Evolutionary conservation across 2,329 filamentous ascomycete species (phyloP), one percentile per base, ranked within the genome.

Genomic region (Nemania sp.): DNA sequence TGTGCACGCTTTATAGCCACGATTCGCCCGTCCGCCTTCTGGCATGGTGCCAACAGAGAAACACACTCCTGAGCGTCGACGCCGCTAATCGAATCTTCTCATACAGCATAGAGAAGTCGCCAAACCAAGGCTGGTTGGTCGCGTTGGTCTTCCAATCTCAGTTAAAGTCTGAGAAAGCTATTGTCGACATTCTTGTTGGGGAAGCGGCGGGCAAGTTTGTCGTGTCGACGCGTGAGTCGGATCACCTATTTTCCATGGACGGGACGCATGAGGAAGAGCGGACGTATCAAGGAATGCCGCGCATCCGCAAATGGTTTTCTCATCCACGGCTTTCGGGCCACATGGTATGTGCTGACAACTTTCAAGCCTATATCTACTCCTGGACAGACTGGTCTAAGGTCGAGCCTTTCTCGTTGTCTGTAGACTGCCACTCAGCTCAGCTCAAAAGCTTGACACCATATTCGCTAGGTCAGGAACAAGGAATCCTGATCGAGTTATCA

Each of bases 201-300:
- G 53, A 56, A 17, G 35, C n/a, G 1, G 20, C 32, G 5, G 45
- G 53, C 2, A 29, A 49, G 5, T 56, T 48, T n/a, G n/a, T 56
- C 9, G 35, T 56, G 1, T n/a, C n/a, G 3, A 56, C 53, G 40
- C 53, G 45, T 17, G 53, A 56, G n/a, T 56, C 45, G 12, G 53
- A 56, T 32, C 45, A 56, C 21, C 17, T 49, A 2, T 42, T 10
- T 11, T 12, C 11, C 7, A 54, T 54, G 3, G 40, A 46, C 40
- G 53, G 53, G 15, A 18, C n/a, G 21, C 39, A 45, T 12, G 39
- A 43, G 18, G 20, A 25, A 29, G 43, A 46, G 18, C 43, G 43
- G 43, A 29, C 43, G 17, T 25, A 29, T 18, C 35, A n/a, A 47
- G 12, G 43, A 29, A 49, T 13, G 21, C 12, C 25, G 15, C 15